These are phyloP conservation scores for Pseudogymnoascus sp. DNA, from an alignment of 2,329 filamentous ascomycete genomes.

Conservation along the genomic window DNA sequence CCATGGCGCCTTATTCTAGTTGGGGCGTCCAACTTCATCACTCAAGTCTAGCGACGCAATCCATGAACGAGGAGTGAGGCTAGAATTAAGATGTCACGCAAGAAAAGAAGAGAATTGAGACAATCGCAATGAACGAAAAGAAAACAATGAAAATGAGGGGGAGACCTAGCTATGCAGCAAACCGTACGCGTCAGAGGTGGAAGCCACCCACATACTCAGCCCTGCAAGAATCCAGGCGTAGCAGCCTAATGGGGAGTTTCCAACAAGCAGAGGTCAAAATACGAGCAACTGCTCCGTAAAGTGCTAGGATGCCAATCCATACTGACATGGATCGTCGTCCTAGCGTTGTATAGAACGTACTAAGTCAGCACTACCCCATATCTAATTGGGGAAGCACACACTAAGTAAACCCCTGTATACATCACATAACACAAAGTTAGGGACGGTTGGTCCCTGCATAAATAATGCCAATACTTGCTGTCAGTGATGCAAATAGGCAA, in stretches of 20 bases:
- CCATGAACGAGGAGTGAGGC: neutral
- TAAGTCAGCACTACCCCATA: neutral
- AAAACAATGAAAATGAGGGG: neutral
- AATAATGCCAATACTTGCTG: too few relatives aligned
- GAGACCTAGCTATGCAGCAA: neutral
- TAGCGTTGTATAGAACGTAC: neutral
- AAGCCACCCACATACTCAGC: neutral
- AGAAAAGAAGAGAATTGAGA: neutral
- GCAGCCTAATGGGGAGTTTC: neutral
- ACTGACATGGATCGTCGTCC: neutral
- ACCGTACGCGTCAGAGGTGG: neutral
- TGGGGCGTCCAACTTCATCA: neutral
- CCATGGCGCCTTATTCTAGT: neutral
- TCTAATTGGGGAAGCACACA: too few relatives aligned
- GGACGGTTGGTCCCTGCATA: too few relatives aligned
- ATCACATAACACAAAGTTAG: too few relatives aligned
- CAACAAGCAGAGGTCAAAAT: neutral
- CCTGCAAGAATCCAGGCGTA: neutral
- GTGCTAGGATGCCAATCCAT: neutral
- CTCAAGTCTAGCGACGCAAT: neutral
- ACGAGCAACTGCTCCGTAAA: neutral
- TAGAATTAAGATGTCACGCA: neutral
- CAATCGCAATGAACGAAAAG: neutral
- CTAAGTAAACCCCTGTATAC: too few relatives aligned
- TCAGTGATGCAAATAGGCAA: too few relatives aligned